These are phyloP conservation scores for Eutrema salsugineum DNA, from an alignment of 441 rosid species.

Conservation along the genomic window DNA sequence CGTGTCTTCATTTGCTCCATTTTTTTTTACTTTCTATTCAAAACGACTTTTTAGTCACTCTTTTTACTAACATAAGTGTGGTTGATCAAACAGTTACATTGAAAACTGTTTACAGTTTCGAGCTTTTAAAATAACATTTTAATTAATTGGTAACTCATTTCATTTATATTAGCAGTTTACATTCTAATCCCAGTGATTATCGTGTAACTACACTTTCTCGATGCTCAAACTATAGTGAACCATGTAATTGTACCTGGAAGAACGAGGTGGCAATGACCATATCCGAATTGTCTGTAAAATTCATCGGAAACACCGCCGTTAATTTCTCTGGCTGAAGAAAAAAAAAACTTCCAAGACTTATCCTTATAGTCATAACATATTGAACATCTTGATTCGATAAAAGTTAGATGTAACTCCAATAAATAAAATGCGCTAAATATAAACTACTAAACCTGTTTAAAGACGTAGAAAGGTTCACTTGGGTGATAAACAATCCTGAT, in stretches of 20 bases:
- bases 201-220: neutral
- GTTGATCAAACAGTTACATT: neutral
- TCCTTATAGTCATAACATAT: neutral
- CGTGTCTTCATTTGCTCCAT: neutral
- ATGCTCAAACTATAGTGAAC: neutral
- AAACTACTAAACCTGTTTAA: slow-evolving; percentile 58
- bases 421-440: neutral
- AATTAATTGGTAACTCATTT: neutral
- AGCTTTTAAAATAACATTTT: neutral
- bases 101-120: neutral
- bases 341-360: neutral
- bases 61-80: neutral
- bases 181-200: neutral
- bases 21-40: too few relatives aligned
- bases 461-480: slow-evolving; percentile 74
- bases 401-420: neutral
- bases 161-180: neutral
- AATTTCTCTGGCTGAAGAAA: slow-evolving; percentile 48
- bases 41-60: neutral
- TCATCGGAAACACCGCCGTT: slow-evolving; percentile 82
- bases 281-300: slow-evolving; percentile 80
- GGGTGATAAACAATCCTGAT: slow-evolving; percentile 72
- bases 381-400: neutral
- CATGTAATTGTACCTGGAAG: slow-evolving; percentile 55
- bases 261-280: slow-evolving; percentile 77